A percentile compares a stretch with the other conserved stretches of the same genome.
Conservation (phyloP, 768 basidiomycete genomes). For the Xerocomus spinulosus region DNA sequence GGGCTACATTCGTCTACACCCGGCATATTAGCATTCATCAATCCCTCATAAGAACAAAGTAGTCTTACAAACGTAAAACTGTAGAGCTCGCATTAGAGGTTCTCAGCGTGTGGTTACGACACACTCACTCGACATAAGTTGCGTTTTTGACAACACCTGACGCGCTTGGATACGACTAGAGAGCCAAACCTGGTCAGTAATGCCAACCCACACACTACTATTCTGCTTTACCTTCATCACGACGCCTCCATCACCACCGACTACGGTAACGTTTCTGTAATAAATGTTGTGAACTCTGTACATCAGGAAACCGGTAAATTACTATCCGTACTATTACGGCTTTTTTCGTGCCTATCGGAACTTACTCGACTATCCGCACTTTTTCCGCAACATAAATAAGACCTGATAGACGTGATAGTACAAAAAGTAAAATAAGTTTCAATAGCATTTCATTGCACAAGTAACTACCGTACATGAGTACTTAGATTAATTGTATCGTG, state of each 20-base stretch:
- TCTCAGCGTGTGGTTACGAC: neutral
- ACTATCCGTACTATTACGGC: too few species aligned
- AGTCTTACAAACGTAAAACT: constrained; percentile 13
- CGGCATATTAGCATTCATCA: neutral
- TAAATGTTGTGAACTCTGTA: constrained; percentile 6
- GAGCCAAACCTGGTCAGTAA: neutral
- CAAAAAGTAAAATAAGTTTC: too few species aligned
- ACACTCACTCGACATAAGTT: constrained; percentile 11
- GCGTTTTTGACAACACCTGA: constrained; percentile 8
- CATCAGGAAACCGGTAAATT: too few species aligned
- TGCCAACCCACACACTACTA: neutral
- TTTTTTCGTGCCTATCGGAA: too few species aligned
- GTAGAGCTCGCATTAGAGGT: neutral
- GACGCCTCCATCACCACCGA: neutral
- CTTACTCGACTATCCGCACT: too few species aligned
- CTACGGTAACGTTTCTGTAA: constrained; percentile 8
- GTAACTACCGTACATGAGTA: too few species aligned
- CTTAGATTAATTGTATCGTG: too few species aligned
- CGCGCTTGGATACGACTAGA: constrained; percentile 10
- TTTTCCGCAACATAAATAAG: too few species aligned
- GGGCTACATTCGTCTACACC: neutral
- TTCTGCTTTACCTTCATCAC: constrained; percentile 5
- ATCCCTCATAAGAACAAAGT: too few species aligned
- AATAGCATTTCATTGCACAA: too few species aligned
- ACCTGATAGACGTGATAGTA: too few species aligned